Evolutionary conservation across 1,139 yeast genomes (phyloP), one percentile per base, ranked within the genome.

Genomic region (Candida glucosophila): DNA sequence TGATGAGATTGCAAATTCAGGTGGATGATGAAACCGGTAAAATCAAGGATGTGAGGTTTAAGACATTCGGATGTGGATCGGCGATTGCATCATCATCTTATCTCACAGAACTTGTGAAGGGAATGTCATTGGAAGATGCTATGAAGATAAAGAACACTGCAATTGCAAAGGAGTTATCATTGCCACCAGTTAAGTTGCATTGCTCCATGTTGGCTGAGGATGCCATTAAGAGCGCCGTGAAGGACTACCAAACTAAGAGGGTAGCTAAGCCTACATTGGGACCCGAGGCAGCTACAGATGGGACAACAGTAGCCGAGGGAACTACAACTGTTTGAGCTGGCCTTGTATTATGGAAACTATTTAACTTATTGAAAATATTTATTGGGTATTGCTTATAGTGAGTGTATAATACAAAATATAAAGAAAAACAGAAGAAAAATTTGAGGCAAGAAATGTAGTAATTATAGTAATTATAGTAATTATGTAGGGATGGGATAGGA

Each of bases 141-240:
- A 77, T 86, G 31, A 71, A 73, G 51, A 82, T 88, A 47, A 85
- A 85, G 54, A 88, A 88, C 57, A 82, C 95, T 6, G 80, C 79
- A 35, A 88, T 88, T 44, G 96, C 97, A 22, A 80, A 79, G 57
- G 96, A 90, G 54, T 69, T 90, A 43, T 77, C 92, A 32, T 70
- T 90, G 47, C 98, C 98, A 13, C 98, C 98, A 2, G 98, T 90
- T 33, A 90, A 90, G 56, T 70, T 90, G 45, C 98, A 90, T 55
- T 90, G 98, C 56, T 83, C 95, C 11, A 90, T 90, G 98, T 69
- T 90, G 51, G 98, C 98, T 9, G 98, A 90, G 58, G 98, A 90
- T 49, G 97, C 98, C 31, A 90, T 90, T 55, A 88, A 90, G 67
- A 78, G 90, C 28, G 98, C 98, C 12, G 90, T 90, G 44, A 86